Base-by-base conservation (phyloP, 352 stramenopile genomes). In the Phytophthora ramorum region DNA sequence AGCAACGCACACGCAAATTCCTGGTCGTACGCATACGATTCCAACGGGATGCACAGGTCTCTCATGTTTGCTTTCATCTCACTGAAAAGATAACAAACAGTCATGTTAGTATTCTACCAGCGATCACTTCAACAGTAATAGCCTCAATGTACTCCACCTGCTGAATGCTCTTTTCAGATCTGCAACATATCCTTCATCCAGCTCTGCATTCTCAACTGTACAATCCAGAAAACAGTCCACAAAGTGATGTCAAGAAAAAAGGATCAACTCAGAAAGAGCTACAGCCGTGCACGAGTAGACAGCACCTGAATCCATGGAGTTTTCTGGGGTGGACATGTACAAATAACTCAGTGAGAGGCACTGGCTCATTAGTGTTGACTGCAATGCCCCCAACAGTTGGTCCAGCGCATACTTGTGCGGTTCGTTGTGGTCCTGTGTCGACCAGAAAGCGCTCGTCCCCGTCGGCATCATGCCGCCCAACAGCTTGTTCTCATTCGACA, bases 1-100 rank as follows among this genome's bases (percentile, higher is more conserved):
- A 94, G 51, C 38, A 92, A 52, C 6, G 87, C 87, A 51, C 79
- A 89, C 3, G 82, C 73, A 53, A 91, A 89, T 45, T 96, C 87
- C 63, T 96, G 75, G 20, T 90, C 78, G 60, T 96, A 90, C 24
- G 87, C 87, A 47, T 91, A 96, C 55, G 89, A 85, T 64, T 96
- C 87, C 45, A 96, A 61, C 0, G 87, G 85, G 30, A 96, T 92
- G 51, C 84, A 92, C 47, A 94, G 57, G 10, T 96, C 83, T 47
- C 87, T 82, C 79, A 96, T 92, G 55, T 89, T 92, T 4, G 68
- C 52, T 61, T 94, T 96, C 85, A 96, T 96, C 69, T 96, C 87
- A 20, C 87, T 96, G 24, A 4, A 47, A 69, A 26, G 2, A 3
- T 7, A 57, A 13, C 4, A 56, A 53, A 37, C 19, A 54, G n/a